A percentile compares a stretch with the other conserved stretches of the same genome.
phyloP scores from a whole-genome alignment of 208 protist species.

The Leishmania arabica region DNA sequence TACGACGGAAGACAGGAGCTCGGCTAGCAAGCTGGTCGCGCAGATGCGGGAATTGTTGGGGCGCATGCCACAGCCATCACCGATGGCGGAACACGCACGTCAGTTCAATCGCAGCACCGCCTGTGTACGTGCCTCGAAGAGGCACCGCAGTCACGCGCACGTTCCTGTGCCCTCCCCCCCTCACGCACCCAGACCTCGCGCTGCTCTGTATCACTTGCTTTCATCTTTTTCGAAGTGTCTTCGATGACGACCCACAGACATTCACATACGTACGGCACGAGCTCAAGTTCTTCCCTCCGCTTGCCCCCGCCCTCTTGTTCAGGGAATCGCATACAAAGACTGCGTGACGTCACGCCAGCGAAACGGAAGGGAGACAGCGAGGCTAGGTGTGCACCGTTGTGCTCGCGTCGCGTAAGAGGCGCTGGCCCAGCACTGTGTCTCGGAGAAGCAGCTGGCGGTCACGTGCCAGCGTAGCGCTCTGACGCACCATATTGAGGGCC shows the following conservation, averaged over 20 bases:
- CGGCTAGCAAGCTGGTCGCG: background rate
- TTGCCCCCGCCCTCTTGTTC: background rate
- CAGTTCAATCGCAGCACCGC: background rate
- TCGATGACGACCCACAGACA: background rate
- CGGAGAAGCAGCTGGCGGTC: slow-evolving; percentile 41
- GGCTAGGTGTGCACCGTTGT: background rate
- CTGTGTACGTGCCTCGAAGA: background rate
- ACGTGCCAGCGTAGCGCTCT: slow-evolving; percentile 8
- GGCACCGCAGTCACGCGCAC: background rate
- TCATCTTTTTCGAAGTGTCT: background rate
- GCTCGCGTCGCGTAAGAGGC: slow-evolving; percentile 25
- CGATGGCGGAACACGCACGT: background rate
- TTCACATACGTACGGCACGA: background rate
- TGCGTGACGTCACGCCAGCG: background rate
- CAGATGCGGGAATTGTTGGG: background rate
- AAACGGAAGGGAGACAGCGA: background rate
- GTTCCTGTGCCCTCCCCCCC: background rate
- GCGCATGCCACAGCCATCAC: background rate
- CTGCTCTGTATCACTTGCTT: background rate
- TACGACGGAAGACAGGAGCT: background rate
- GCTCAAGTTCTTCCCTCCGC: background rate
- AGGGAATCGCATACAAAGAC: background rate
- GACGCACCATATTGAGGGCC: slow-evolving; percentile 26
- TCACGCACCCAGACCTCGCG: background rate
- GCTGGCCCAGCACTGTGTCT: slow-evolving; percentile 35